Percentiles rank a stretch among this genome's conserved stretches.
Conservation (phyloP, 352 stramenopile genomes). For the Albugo laibachii region DNA sequence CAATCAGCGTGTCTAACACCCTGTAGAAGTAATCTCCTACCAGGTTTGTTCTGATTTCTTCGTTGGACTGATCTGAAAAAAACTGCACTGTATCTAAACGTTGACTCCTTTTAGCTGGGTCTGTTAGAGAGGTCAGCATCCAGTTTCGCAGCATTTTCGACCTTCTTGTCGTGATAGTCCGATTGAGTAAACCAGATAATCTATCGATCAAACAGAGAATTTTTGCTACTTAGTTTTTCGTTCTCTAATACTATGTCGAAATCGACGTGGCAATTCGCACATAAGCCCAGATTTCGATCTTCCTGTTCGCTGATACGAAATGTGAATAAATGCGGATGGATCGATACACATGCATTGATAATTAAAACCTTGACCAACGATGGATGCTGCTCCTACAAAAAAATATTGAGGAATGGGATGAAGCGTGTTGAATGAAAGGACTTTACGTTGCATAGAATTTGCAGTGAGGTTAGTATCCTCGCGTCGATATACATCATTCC, state of each 20-base stretch:
- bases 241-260: background rate
- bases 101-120: conserved; percentile 19
- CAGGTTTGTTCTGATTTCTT: conserved; percentile 33
- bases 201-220: conserved; percentile 10
- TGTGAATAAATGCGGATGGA: background rate
- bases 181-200: conserved; percentile 58
- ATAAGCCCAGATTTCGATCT: conserved; percentile 19
- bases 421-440: background rate
- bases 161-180: conserved; percentile 48
- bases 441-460: conserved; percentile 64
- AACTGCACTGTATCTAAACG: conserved; percentile 35
- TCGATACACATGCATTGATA: background rate
- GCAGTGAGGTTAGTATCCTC: conserved; percentile 41
- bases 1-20: background rate
- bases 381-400: conserved; percentile 46
- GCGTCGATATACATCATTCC: conserved; percentile 69
- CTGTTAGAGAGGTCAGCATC: conserved; percentile 55
- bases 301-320: conserved; percentile 12
- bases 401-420: conserved; percentile 3
- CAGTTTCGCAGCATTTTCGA: conserved; percentile 35
- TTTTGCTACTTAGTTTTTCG: background rate
- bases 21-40: conserved; percentile 12
- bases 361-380: conserved; percentile 60
- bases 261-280: background rate
- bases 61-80: conserved; percentile 23